phyloP scores from a whole-genome alignment of 257 asterid genomes.

The Galeopsis tetrahit region DNA sequence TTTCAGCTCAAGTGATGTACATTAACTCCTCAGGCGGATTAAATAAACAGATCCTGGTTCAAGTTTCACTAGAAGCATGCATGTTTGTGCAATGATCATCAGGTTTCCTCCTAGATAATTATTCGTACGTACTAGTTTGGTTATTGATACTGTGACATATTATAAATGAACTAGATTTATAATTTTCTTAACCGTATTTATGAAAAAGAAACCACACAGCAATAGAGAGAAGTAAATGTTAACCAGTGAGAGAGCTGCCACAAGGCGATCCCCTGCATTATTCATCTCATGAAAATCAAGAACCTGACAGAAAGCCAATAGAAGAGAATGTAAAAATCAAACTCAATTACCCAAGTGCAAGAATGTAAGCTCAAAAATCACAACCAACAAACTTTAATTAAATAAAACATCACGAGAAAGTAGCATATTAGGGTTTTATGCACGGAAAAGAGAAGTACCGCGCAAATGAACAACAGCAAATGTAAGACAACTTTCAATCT shows the following conservation, averaged over 20 bases:
- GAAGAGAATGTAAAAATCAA: background rate
- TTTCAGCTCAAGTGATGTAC: background rate
- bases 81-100: background rate
- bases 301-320: constrained; percentile 47
- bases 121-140: background rate
- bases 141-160: constrained; percentile 3
- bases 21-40: background rate
- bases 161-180: background rate
- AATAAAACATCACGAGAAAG: background rate
- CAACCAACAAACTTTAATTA: background rate
- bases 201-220: background rate
- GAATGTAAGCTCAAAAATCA: constrained; percentile 31
- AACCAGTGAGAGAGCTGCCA: constrained; percentile 88
- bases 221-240: constrained; percentile 21
- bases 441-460: background rate
- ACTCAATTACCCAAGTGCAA: background rate
- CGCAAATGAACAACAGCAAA: background rate
- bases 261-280: constrained; percentile 83
- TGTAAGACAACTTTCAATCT: background rate
- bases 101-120: constrained; percentile 8
- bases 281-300: constrained; percentile 90
- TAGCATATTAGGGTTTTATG: background rate
- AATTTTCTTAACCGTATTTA: background rate
- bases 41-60: background rate
- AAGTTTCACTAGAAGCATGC: background rate